A percentile compares a stretch with the other conserved stretches of the same genome.
phyloP scores from a whole-genome alignment of 495 filamentous ascomycete genomes.

The Penicillium pancosmium region DNA sequence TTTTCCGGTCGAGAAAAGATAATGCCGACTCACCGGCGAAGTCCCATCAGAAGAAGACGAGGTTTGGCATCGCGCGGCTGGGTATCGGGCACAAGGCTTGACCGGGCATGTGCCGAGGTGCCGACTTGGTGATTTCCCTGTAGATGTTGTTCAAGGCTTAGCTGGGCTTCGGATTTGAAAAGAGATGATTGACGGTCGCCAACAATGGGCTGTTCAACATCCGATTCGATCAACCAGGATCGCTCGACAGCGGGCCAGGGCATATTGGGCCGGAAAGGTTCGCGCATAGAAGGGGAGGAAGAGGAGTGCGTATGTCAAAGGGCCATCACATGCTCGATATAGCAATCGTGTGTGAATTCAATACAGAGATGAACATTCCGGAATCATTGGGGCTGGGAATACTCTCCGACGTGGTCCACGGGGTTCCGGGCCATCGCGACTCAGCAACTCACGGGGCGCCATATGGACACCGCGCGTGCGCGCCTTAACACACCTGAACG shows the following conservation, averaged over 20 bases:
- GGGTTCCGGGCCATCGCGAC: constrained; percentile 3
- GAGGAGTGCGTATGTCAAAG: neutral
- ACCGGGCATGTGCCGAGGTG: constrained; percentile 31
- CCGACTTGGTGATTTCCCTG: constrained; percentile 36
- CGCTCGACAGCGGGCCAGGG: constrained; percentile 13
- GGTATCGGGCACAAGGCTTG: constrained; percentile 30
- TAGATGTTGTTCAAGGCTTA: constrained; percentile 40
- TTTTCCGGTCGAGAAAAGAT: neutral
- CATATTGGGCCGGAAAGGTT: constrained; percentile 16
- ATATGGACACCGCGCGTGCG: constrained; percentile 6
- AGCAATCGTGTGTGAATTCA: neutral
- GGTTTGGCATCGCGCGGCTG: constrained; percentile 66
- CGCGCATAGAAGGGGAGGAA: neutral
- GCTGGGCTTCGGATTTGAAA: constrained; percentile 34
- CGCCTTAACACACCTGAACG: constrained; percentile 3
- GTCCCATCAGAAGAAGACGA: constrained; percentile 89
- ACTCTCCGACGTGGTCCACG: constrained; percentile 8
- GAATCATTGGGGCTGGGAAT: neutral
- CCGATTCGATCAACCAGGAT: constrained; percentile 15
- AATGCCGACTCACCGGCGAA: constrained; percentile 70
- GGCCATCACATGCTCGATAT: constrained; percentile 3
- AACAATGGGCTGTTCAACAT: constrained; percentile 4
- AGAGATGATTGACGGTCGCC: constrained; percentile 8
- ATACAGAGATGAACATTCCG: neutral
- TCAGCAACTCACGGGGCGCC: constrained; percentile 3